Conservation (phyloP, 768 basidiomycete genomes). For the Rhodotorula sphaerocarpa region DNA sequence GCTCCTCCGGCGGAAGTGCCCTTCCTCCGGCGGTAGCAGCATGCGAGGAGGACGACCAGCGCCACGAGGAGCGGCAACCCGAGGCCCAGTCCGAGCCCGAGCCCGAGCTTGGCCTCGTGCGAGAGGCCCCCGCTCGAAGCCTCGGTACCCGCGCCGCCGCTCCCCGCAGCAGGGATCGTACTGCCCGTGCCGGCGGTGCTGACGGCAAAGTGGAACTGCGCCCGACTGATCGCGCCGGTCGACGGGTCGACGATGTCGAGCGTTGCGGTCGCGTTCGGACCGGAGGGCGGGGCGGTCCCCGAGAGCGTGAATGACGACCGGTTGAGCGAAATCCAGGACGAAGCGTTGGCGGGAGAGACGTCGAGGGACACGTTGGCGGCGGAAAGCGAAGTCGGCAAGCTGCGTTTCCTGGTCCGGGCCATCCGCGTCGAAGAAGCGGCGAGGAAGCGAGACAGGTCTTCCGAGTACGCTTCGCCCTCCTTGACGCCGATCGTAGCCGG, state of each 20-base stretch:
- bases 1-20: not conserved
- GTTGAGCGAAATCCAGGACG: conserved; percentile 34
- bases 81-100: conserved; percentile 43
- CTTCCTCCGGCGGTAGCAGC: conserved; percentile 38
- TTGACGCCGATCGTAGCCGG: conserved; percentile 31
- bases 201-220: conserved; percentile 27
- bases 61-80: conserved; percentile 40
- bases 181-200: conserved; percentile 4
- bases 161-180: conserved; percentile 7
- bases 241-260: conserved; percentile 23
- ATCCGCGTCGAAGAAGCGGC: not conserved
- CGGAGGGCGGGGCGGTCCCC: conserved; percentile 29
- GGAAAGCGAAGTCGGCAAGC: not conserved
- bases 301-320: conserved; percentile 19
- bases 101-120: conserved; percentile 23
- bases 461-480: conserved; percentile 27
- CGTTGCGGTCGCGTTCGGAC: conserved; percentile 27
- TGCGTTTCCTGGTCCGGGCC: not conserved
- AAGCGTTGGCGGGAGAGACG: conserved; percentile 25
- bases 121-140: conserved; percentile 7
- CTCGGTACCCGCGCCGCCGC: not conserved
- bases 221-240: conserved; percentile 14
- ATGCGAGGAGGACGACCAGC: conserved; percentile 40
- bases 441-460: conserved; percentile 29
- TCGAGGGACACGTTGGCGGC: conserved; percentile 19